Percentiles rank a stretch among this genome's conserved stretches.
phyloP scores from a whole-genome alignment of 371 early-diverging fungal species.

The Mucor piriformis region DNA sequence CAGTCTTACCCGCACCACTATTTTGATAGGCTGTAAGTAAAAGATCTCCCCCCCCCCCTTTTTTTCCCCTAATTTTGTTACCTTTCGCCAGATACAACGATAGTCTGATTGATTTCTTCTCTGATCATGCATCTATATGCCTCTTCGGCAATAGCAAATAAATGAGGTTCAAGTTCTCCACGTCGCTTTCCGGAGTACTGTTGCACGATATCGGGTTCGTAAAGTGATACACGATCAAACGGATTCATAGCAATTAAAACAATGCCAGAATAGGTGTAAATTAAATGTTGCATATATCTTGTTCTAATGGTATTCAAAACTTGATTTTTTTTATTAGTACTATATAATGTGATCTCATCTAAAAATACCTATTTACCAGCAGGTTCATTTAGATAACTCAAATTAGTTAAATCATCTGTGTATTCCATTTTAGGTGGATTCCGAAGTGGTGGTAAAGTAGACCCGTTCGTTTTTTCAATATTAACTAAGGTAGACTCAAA shows the following conservation, averaged over 20 bases:
- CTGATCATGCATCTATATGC: conserved; percentile 95
- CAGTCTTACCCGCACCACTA: conserved; percentile 95
- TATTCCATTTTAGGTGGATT: conserved; percentile 90
- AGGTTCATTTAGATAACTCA: conserved; percentile 91
- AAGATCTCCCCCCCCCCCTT: background rate
- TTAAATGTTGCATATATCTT: conserved; percentile 86
- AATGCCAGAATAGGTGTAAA: conserved; percentile 99
- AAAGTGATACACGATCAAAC: conserved; percentile 86
- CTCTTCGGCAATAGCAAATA: conserved; percentile 98
- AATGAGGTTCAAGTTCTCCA: conserved; percentile 97
- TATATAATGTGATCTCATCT: conserved; percentile 20
- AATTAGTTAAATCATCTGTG: conserved; percentile 89
- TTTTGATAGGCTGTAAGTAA: too few species aligned
- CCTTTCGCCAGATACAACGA: conserved; percentile 98
- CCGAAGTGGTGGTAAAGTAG: conserved; percentile 83
- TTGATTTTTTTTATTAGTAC: conserved; percentile 2
- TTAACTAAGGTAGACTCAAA: conserved; percentile 75
- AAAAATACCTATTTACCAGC: conserved; percentile 57
- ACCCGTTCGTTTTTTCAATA: conserved; percentile 63
- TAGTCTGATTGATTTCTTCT: conserved; percentile 93
- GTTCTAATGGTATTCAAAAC: conserved; percentile 89
- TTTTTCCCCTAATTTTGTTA: conserved; percentile 31
- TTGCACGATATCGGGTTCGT: conserved; percentile 80
- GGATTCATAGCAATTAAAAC: conserved; percentile 99
- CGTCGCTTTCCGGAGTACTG: conserved; percentile 94